Conservation (phyloP, 805 yeast species). For the Wickerhamomyces ciferrii region DNA sequence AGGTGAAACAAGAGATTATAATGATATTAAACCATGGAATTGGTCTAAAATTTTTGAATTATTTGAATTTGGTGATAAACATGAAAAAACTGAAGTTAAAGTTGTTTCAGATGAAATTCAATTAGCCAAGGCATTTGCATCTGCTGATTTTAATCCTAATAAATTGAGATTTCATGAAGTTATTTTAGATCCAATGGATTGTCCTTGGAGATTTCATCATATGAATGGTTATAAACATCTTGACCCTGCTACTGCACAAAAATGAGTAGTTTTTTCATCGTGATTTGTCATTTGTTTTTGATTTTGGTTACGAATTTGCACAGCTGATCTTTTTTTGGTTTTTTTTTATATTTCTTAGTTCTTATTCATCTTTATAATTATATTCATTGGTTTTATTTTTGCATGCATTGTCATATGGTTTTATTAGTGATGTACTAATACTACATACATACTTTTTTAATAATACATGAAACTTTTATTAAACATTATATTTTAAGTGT, state of each 20-base stretch:
- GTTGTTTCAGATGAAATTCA: slow-evolving; percentile 35
- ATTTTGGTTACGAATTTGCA: background rate
- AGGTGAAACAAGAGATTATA: slow-evolving; percentile 73
- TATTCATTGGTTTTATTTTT: no score
- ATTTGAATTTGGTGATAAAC: slow-evolving; percentile 47
- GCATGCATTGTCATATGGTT: no score
- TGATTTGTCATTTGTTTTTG: background rate
- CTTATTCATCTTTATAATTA: no score
- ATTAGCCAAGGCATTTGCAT: slow-evolving; percentile 29
- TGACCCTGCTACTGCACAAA: slow-evolving; percentile 4
- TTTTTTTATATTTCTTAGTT: background rate
- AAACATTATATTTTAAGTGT: no score
- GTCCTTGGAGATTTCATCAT: slow-evolving; percentile 53
- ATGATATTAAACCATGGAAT: slow-evolving; percentile 84
- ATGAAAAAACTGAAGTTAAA: slow-evolving; percentile 21
- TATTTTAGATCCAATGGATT: slow-evolving; percentile 51
- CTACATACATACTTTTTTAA: no score
- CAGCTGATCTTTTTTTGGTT: background rate
- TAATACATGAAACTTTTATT: no score
- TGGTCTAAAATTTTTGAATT: slow-evolving; percentile 67
- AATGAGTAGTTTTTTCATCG: background rate
- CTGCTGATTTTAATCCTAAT: slow-evolving; percentile 20
- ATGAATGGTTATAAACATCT: slow-evolving; percentile 31
- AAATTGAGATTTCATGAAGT: slow-evolving; percentile 54
- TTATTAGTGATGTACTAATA: no score